A percentile compares a stretch with the other conserved stretches of the same genome.
These are phyloP conservation scores for Candida nanaspora DNA, from an alignment of 805 yeast species.

Conservation along the genomic window DNA sequence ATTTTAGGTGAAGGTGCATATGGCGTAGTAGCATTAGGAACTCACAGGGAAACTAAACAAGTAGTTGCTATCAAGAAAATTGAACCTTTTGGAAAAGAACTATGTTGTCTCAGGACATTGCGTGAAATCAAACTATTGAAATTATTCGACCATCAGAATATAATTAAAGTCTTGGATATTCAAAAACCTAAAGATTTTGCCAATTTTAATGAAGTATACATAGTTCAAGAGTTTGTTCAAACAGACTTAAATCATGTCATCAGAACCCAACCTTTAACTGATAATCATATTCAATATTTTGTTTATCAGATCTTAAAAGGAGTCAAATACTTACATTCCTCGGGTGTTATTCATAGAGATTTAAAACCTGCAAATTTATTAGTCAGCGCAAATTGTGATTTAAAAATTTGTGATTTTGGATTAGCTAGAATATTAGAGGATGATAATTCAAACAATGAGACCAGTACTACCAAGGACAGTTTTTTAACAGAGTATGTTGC, in stretches of 20 bases:
- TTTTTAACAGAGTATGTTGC: constrained; percentile 77
- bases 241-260: constrained; percentile 64
- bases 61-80: constrained; percentile 75
- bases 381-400: constrained; percentile 62
- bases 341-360: constrained; percentile 70
- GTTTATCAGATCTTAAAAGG: constrained; percentile 66
- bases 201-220: constrained; percentile 62
- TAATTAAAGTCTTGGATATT: constrained; percentile 57
- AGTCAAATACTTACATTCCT: constrained; percentile 62
- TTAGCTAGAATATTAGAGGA: constrained; percentile 51
- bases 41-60: constrained; percentile 47
- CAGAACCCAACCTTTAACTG: constrained; percentile 45
- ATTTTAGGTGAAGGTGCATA: constrained; percentile 78
- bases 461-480: constrained; percentile 16
- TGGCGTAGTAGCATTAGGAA: constrained; percentile 69
- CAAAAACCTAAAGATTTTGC: constrained; percentile 56
- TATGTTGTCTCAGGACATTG: constrained; percentile 63
- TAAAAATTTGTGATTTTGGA: constrained; percentile 77
- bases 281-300: constrained; percentile 66
- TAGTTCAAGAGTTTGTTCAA: constrained; percentile 75
- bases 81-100: constrained; percentile 57
- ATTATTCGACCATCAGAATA: constrained; percentile 68
- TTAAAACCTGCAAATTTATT: constrained; percentile 68
- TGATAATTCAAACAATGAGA: constrained; percentile 32
- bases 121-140: constrained; percentile 62